A percentile compares a stretch with the other conserved stretches of the same genome.
Evolutionary conservation across 495 filamentous ascomycete genomes (phyloP).

Genomic region (Aspergillus olivimuriae): DNA sequence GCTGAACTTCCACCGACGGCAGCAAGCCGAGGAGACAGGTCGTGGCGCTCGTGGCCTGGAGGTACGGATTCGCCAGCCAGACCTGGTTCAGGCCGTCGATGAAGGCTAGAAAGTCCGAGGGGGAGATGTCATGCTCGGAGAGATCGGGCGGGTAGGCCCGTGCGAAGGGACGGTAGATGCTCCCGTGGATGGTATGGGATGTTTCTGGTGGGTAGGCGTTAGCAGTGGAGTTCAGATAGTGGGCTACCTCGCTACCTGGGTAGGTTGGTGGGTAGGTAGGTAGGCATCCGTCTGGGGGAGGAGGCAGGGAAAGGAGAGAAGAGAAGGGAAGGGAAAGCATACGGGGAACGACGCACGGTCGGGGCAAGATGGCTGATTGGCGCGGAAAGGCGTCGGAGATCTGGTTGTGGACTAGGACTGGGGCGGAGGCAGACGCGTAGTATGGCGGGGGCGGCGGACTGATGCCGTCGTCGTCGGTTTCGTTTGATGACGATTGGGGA

Average conservation of each 20-base stretch:
- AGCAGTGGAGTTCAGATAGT: neutral
- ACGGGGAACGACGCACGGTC: slow-evolving; percentile 3
- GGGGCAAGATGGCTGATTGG: slow-evolving; percentile 2
- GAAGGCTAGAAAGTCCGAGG: slow-evolving; percentile 14
- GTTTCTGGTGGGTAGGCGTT: slow-evolving; percentile 10
- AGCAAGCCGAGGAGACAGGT: slow-evolving; percentile 11
- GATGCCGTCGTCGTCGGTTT: no score
- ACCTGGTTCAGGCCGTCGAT: slow-evolving; percentile 21
- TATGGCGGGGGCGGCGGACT: neutral
- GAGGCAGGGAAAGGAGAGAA: no score
- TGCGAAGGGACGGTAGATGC: slow-evolving; percentile 19
- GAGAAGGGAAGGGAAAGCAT: neutral
- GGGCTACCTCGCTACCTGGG: no score
- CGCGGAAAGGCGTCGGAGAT: neutral
- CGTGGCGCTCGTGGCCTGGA: slow-evolving; percentile 9
- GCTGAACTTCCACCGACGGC: slow-evolving; percentile 12
- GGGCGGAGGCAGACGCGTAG: neutral
- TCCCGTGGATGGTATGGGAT: slow-evolving; percentile 13
- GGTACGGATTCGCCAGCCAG: slow-evolving; percentile 19
- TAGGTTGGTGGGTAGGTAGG: no score
- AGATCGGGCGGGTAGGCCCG: slow-evolving; percentile 14
- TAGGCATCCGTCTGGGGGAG: no score
- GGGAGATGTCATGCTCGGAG: slow-evolving; percentile 2
- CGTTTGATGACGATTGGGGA: no score
- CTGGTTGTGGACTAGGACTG: slow-evolving; percentile 4